Evolutionary conservation across 129 eudicot species (phyloP).

Genomic region (Flaveria linearis): DNA sequence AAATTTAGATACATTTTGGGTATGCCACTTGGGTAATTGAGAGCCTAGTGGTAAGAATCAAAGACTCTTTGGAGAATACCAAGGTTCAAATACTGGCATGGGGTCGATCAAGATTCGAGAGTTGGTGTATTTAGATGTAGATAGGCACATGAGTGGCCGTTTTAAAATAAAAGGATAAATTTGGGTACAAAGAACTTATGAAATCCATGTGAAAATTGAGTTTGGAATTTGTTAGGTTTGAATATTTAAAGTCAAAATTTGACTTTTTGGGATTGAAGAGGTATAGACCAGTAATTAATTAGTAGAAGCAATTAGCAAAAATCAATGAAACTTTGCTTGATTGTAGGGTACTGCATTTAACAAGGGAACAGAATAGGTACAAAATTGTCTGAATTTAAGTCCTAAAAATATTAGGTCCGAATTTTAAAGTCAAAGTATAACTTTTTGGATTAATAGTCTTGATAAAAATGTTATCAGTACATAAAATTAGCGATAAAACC

Average conservation of each 20-base stretch:
- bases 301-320: conserved; percentile 7
- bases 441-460: not conserved
- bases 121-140: no score
- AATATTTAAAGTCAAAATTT: conserved; percentile 10
- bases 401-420: not conserved
- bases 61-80: no score
- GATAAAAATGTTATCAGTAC: not conserved
- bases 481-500: not conserved
- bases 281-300: not conserved
- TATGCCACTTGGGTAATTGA: no score
- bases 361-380: not conserved
- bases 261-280: conserved; percentile 2
- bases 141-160: no score
- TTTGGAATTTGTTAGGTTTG: conserved; percentile 6
- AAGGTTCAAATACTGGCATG: no score
- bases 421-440: conserved; percentile 18
- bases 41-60: no score
- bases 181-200: not conserved
- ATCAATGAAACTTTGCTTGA: not conserved
- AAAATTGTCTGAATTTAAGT: not conserved
- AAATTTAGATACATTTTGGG: not conserved
- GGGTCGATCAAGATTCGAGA: no score
- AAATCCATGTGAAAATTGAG: conserved; percentile 9
- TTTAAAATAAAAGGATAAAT: no score
- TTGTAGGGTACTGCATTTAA: not conserved